These are phyloP conservation scores for Oxytropis ochrocephala DNA, from an alignment of 306 rosid species.

Conservation along the genomic window DNA sequence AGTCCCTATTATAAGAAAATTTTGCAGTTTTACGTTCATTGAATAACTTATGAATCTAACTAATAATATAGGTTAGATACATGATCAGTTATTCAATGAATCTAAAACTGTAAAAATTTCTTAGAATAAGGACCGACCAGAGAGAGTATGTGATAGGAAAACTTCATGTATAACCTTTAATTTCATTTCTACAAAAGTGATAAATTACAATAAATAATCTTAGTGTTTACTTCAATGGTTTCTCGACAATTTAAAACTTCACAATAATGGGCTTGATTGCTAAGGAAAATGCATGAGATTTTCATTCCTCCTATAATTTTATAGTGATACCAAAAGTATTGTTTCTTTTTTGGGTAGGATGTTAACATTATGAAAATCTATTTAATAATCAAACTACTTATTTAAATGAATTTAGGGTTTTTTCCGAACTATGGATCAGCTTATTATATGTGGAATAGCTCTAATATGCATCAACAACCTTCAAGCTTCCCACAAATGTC, in stretches of 20 bases:
- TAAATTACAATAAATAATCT: background rate
- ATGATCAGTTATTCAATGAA: too few species aligned
- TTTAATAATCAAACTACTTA: background rate
- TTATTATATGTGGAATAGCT: slow-evolving; percentile 49
- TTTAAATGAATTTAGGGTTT: background rate
- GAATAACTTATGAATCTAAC: too few species aligned
- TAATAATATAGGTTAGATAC: too few species aligned
- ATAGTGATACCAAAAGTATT: background rate
- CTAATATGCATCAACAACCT: slow-evolving; percentile 60
- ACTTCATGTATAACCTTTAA: background rate
- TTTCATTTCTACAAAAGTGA: background rate
- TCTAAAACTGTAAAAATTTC: too few species aligned
- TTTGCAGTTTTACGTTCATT: too few species aligned
- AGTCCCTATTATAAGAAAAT: too few species aligned
- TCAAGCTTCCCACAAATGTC: slow-evolving; percentile 52
- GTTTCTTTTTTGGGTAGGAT: background rate
- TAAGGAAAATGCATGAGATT: background rate
- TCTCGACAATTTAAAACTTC: background rate
- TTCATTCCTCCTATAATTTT: background rate
- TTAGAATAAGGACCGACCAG: too few species aligned
- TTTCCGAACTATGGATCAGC: slow-evolving; percentile 32
- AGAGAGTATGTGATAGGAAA: slow-evolving; percentile 8
- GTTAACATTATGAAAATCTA: background rate
- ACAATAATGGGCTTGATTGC: background rate
- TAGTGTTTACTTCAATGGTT: background rate